phyloP scores from a whole-genome alignment of 1,284 basidiomycete genomes.

The Coniophora puteana region DNA sequence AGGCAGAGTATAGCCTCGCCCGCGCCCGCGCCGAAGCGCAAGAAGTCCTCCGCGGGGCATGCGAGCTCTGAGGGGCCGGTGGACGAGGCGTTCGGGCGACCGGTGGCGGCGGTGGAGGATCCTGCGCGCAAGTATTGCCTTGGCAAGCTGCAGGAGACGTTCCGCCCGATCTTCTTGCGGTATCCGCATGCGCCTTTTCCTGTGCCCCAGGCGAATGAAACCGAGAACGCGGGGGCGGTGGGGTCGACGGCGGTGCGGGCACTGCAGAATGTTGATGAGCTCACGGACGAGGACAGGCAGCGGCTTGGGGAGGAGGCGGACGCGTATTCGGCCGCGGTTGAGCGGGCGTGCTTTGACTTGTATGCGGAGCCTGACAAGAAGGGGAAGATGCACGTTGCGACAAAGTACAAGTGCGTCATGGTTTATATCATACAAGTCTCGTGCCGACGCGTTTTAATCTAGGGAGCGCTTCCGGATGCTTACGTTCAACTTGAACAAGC shows the following conservation, averaged over 20 bases:
- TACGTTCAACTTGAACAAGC: constrained; percentile 74
- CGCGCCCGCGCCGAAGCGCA: constrained; percentile 40
- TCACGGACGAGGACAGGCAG: constrained; percentile 59
- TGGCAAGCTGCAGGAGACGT: constrained; percentile 65
- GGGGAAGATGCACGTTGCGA: constrained; percentile 61
- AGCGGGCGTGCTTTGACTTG: constrained; percentile 65
- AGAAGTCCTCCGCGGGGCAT: constrained; percentile 35
- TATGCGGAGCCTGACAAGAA: constrained; percentile 76
- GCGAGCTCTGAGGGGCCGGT: too few relatives aligned
- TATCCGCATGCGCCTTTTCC: constrained; percentile 59
- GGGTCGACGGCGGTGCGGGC: constrained; percentile 26
- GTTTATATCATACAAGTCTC: constrained; percentile 7
- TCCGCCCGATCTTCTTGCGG: constrained; percentile 62
- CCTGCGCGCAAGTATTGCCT: constrained; percentile 73
- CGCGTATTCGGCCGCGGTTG: constrained; percentile 62
- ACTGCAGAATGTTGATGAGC: constrained; percentile 35
- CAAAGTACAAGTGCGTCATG: constrained; percentile 73
- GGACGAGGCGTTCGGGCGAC: too few relatives aligned
- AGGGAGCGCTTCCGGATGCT: constrained; percentile 85
- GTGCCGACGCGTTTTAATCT: constrained; percentile 11
- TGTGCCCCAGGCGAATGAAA: too few relatives aligned
- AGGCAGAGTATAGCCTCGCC: constrained; percentile 30
- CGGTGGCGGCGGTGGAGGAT: constrained; percentile 49
- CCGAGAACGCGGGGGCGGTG: constrained; percentile 21
- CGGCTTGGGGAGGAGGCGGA: constrained; percentile 49